These are phyloP conservation scores for Acanthochlamys bracteata DNA, from an alignment of 106 monocot genomes.

Conservation along the genomic window DNA sequence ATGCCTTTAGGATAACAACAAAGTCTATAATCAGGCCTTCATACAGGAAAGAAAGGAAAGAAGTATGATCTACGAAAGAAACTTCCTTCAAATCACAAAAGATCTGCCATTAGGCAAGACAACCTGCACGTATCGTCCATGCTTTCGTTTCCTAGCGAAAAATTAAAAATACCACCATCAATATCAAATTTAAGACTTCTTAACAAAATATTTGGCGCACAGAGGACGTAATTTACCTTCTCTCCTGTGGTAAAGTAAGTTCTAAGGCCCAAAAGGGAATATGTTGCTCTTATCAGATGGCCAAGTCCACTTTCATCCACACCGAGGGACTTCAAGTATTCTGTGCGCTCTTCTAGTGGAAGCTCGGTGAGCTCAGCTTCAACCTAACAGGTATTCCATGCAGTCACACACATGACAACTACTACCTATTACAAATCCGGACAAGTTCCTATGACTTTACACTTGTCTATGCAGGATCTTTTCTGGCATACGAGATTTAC, in stretches of 20 bases:
- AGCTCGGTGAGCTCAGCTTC: slow-evolving; percentile 95
- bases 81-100: not conserved
- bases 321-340: slow-evolving; percentile 82
- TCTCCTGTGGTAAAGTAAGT: slow-evolving; percentile 99
- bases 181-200: not conserved
- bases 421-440: not conserved
- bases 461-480: too few species aligned
- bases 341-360: slow-evolving; percentile 69
- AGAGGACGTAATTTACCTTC: slow-evolving; percentile 35
- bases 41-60: not conserved
- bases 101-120: slow-evolving; percentile 11
- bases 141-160: slow-evolving; percentile 92
- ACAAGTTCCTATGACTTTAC: too few species aligned
- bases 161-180: not conserved
- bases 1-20: slow-evolving; percentile 44
- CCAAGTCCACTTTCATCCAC: slow-evolving; percentile 91
- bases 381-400: slow-evolving; percentile 46
- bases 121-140: slow-evolving; percentile 94
- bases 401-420: not conserved
- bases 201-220: not conserved
- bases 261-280: slow-evolving; percentile 71
- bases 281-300: slow-evolving; percentile 93
- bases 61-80: too few species aligned
- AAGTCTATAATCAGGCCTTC: not conserved
- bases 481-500: too few species aligned